Evolutionary conservation across 495 filamentous ascomycete genomes (phyloP), one percentile per base, ranked within the genome.

Genomic region (Podospora pseudoanserina): DNA sequence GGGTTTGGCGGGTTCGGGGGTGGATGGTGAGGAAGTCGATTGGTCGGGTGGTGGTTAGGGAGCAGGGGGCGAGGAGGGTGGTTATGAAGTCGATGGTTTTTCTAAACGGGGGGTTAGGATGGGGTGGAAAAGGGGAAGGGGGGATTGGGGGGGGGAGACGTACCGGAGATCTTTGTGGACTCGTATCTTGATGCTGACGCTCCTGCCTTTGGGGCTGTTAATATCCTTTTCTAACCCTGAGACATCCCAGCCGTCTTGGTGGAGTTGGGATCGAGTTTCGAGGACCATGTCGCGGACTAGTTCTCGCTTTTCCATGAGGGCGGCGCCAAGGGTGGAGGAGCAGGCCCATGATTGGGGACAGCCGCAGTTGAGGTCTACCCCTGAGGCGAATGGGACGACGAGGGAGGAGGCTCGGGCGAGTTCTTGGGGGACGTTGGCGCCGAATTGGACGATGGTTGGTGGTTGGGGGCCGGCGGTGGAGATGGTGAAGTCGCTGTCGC

Each of bases 301-400:
- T 70, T 85, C 81, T 20, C 85, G 83, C 60, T 82, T 77, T 60
- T 85, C 77, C 87, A 91, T 90, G 11, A 91, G 77, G 57, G 84
- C 85, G 16, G 87, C 88, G 27, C 88, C 88, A 11, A 91, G 80
- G 0, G 81, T 82, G 67, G 86, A 84, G 57, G 86, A 81, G 67
- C 88, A 86, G 0, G 88, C 88, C 88, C 88, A 91, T 4, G 83
- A 84, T 77, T 91, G 88, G 2, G 88, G 88, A 68, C 88, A 91
- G 13, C 88, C 88, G 72, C 88, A 91, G 75, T 91, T 91, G 16
- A 91, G 75, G 70, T 90, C 86, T 19, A 91, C 84, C 67, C 88
- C 88, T 64, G 82, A 84, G 68, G 83, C 79, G 68, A 80, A 88
- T 19, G 88, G 87, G 5, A 80, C 83, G 39, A 86, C 84, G 66